phyloP scores from a whole-genome alignment of 1,139 yeast genomes.

The Protomyces gravidus region DNA sequence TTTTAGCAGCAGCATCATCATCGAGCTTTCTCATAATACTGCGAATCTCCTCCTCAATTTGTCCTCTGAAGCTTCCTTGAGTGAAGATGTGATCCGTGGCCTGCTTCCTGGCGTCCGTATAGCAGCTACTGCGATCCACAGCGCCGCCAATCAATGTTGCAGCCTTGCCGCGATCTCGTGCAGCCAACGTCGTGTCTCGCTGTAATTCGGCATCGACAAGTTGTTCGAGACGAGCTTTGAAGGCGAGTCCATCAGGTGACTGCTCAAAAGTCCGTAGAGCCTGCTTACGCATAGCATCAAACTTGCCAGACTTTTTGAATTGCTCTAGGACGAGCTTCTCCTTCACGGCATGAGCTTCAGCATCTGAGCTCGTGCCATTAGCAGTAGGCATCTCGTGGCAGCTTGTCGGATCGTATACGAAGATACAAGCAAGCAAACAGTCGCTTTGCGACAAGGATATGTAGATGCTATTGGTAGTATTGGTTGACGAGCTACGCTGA shows the following conservation, averaged over 20 bases:
- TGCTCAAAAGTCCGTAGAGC: constrained; percentile 7
- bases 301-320: constrained; percentile 23
- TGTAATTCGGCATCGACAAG: constrained; percentile 19
- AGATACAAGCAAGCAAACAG: too few species aligned
- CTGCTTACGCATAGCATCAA: constrained; percentile 16
- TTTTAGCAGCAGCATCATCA: background rate
- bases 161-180: constrained; percentile 27
- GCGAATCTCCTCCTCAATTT: constrained; percentile 12
- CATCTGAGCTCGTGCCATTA: background rate
- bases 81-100: constrained; percentile 20
- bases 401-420: too few species aligned
- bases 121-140: constrained; percentile 22
- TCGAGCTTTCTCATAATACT: background rate
- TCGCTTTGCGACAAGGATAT: too few species aligned
- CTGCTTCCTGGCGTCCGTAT: constrained; percentile 15
- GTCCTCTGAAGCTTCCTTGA: background rate
- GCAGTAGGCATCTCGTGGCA: background rate
- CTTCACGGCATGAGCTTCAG: background rate
- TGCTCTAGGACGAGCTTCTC: constrained; percentile 18
- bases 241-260: constrained; percentile 19
- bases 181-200: constrained; percentile 16
- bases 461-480: too few species aligned
- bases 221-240: constrained; percentile 2
- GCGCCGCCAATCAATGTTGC: constrained; percentile 22
- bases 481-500: too few species aligned